Percentiles rank a stretch among this genome's conserved stretches.
Evolutionary conservation across 164 flowering plant genomes (phyloP).

Genomic region (Vitis cinerea): DNA sequence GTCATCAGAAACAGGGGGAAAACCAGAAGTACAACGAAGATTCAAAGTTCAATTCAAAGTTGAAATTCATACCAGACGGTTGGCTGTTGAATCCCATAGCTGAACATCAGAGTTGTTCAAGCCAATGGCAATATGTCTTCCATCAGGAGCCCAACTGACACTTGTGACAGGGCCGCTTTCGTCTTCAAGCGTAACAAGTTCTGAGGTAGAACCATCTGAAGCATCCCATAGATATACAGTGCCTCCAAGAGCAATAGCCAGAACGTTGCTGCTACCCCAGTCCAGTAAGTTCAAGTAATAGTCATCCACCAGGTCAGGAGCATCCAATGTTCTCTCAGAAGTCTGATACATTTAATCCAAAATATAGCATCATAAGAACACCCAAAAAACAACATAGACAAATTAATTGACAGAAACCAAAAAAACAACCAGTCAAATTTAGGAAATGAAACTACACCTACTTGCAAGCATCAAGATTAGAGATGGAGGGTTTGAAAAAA

Average conservation of each 20-base stretch:
- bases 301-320: constrained; percentile 20
- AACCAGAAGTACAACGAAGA: neutral
- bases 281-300: constrained; percentile 25
- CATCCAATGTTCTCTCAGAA: constrained; percentile 23
- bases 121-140: constrained; percentile 16
- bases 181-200: constrained; percentile 16
- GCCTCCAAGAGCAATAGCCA: constrained; percentile 19
- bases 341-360: constrained; percentile 1
- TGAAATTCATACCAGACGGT: constrained; percentile 2
- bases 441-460: too few relatives aligned
- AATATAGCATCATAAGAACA: neutral
- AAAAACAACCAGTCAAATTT: neutral
- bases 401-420: neutral
- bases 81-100: constrained; percentile 17
- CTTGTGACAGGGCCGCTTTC: constrained; percentile 23
- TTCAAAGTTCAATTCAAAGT: too few relatives aligned
- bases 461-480: too few relatives aligned
- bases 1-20: neutral
- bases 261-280: constrained; percentile 20
- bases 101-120: constrained; percentile 22
- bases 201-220: constrained; percentile 17
- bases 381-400: neutral
- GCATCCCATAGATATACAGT: constrained; percentile 20
- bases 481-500: neutral
- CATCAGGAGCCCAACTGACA: constrained; percentile 23